Percentiles rank a stretch among this genome's conserved stretches.
These are phyloP conservation scores for Pichia sp. DNA, from an alignment of 1,139 yeast genomes.

Conservation along the genomic window DNA sequence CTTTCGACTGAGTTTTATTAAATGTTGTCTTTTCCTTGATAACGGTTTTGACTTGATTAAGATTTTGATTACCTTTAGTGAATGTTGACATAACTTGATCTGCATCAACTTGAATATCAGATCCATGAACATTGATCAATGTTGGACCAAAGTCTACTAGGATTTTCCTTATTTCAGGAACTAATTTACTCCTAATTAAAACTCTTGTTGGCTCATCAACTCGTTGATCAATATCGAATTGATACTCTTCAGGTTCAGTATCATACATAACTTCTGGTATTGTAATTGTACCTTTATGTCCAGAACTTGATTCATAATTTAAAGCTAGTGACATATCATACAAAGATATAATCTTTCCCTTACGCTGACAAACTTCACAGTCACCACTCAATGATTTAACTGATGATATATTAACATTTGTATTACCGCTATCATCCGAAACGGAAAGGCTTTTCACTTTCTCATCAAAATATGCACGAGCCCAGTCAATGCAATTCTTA, in stretches of 20 bases:
- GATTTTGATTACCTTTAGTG: slow-evolving; percentile 57
- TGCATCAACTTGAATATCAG: slow-evolving; percentile 76
- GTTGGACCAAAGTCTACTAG: slow-evolving; percentile 69
- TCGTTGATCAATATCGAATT: slow-evolving; percentile 69
- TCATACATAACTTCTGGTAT: slow-evolving; percentile 96
- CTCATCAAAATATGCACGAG: slow-evolving; percentile 63
- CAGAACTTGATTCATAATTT: slow-evolving; percentile 45
- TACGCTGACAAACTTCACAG: slow-evolving; percentile 92
- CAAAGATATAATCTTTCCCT: slow-evolving; percentile 89
- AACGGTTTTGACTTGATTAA: slow-evolving; percentile 22
- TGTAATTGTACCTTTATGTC: slow-evolving; percentile 58
- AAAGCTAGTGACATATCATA: slow-evolving; percentile 72
- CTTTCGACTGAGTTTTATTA: slow-evolving; percentile 16
- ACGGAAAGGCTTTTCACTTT: slow-evolving; percentile 34
- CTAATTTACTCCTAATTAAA: slow-evolving; percentile 49
- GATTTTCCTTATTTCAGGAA: slow-evolving; percentile 60
- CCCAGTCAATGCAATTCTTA: slow-evolving; percentile 91
- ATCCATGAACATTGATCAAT: slow-evolving; percentile 66
- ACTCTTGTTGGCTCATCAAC: slow-evolving; percentile 38
- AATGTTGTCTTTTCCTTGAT: slow-evolving; percentile 26
- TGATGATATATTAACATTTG: slow-evolving; percentile 28
- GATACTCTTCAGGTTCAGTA: slow-evolving; percentile 75
- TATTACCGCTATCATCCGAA: slow-evolving; percentile 35
- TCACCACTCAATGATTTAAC: slow-evolving; percentile 84
- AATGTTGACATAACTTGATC: slow-evolving; percentile 49